Evolutionary conservation across 169 alveolate species (phyloP).

Genomic region (Miamiensis avidus): DNA sequence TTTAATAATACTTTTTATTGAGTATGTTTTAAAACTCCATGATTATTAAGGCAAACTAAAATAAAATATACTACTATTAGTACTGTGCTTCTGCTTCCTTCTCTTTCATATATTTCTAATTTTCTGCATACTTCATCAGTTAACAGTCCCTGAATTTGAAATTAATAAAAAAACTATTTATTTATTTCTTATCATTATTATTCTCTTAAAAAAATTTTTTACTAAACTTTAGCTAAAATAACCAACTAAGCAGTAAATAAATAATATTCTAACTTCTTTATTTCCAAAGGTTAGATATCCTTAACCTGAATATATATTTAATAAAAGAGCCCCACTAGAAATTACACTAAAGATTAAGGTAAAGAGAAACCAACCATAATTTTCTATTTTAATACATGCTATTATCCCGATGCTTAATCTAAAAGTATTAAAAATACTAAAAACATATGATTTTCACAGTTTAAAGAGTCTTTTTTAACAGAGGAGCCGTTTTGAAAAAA

Average conservation of each 20-base stretch:
- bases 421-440: not conserved
- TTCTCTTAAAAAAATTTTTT: not conserved
- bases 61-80: not conserved
- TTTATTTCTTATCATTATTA: not conserved
- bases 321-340: not conserved
- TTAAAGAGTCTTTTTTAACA: not conserved
- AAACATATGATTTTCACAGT: not conserved
- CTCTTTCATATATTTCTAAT: not conserved
- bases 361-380: not conserved
- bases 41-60: not conserved
- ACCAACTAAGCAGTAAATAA: not conserved
- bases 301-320: too few species aligned
- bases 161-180: too few species aligned
- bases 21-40: not conserved
- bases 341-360: too few species aligned
- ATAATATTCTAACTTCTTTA: not conserved
- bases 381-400: not conserved
- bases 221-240: not conserved
- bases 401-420: not conserved
- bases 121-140: not conserved
- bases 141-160: not conserved
- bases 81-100: not conserved
- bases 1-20: not conserved
- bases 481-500: not conserved
- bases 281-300: not conserved